Evolutionary conservation across 2,329 filamentous ascomycete genomes (phyloP).

Genomic region (Clarireedia hainanense): DNA sequence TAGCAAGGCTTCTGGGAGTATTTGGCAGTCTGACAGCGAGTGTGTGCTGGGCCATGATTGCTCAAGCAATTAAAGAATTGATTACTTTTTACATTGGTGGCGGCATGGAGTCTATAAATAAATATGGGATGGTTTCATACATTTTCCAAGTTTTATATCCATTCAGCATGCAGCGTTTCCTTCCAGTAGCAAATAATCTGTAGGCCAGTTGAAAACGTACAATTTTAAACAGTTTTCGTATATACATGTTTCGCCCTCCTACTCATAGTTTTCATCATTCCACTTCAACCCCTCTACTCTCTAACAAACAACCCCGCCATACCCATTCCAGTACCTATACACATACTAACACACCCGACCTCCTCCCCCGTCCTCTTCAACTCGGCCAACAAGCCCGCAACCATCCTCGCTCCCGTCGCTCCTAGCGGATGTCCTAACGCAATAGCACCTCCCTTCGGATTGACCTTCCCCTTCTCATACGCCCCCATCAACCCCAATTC

Average conservation of each 20-base stretch:
- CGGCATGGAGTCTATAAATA: too few relatives aligned
- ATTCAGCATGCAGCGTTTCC: too few relatives aligned
- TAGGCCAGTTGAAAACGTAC: too few relatives aligned
- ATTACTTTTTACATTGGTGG: too few relatives aligned
- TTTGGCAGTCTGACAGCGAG: not conserved
- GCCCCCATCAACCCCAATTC: constrained; percentile 57
- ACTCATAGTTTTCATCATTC: too few relatives aligned
- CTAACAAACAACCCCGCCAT: constrained; percentile 62
- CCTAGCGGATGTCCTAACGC: constrained; percentile 89
- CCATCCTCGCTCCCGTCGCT: constrained; percentile 76
- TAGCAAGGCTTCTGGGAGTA: not conserved
- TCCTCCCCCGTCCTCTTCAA: constrained; percentile 59
- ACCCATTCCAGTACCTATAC: constrained; percentile 75
- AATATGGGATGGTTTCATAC: too few relatives aligned
- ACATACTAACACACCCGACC: constrained; percentile 87
- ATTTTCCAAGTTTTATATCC: too few relatives aligned
- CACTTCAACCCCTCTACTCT: constrained; percentile 37
- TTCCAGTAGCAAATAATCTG: too few relatives aligned
- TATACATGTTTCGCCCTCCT: too few relatives aligned
- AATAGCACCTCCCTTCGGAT: constrained; percentile 89
- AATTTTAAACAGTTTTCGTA: too few relatives aligned
- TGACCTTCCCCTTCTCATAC: constrained; percentile 63
- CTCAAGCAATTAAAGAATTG: too few relatives aligned
- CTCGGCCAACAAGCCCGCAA: constrained; percentile 57
- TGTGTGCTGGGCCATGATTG: too few relatives aligned